These are phyloP conservation scores for Penicillium argentinense DNA, from an alignment of 495 filamentous ascomycete genomes.

Conservation along the genomic window DNA sequence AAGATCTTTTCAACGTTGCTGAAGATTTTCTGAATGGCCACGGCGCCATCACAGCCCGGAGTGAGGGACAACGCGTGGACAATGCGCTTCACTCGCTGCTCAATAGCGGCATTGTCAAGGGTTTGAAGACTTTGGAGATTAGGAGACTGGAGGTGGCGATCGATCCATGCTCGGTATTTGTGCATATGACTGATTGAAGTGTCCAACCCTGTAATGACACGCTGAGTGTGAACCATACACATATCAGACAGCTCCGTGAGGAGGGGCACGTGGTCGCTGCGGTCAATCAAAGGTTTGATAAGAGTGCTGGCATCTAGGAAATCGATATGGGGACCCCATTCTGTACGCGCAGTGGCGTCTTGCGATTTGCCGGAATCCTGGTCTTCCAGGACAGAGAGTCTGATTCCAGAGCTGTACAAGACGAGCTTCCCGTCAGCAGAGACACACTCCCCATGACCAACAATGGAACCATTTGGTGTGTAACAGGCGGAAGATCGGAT, in stretches of 20 bases:
- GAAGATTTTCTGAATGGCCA: constrained; percentile 13
- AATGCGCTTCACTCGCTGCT: neutral
- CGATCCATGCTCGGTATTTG: constrained; percentile 13
- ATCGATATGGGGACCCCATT: constrained; percentile 21
- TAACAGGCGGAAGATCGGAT: constrained; percentile 8
- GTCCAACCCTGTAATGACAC: neutral
- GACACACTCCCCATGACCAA: constrained; percentile 6
- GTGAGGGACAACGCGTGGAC: neutral
- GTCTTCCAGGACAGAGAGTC: constrained; percentile 11
- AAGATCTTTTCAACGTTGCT: constrained; percentile 16
- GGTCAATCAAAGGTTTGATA: constrained; percentile 11
- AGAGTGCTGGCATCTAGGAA: constrained; percentile 11
- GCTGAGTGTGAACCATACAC: constrained; percentile 15
- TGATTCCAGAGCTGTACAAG: constrained; percentile 5
- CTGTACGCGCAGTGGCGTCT: neutral
- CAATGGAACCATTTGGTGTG: constrained; percentile 6
- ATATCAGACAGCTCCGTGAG: constrained; percentile 6
- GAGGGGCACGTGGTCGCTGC: neutral
- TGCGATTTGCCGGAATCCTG: neutral
- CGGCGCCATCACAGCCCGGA: neutral
- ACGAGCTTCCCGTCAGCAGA: constrained; percentile 4
- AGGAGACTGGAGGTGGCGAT: constrained; percentile 3
- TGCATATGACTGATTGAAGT: constrained; percentile 10
- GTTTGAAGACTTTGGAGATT: constrained; percentile 2
- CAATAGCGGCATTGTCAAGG: constrained; percentile 2